These are phyloP conservation scores for Abrus precatorius DNA, from an alignment of 306 rosid species.

Conservation along the genomic window DNA sequence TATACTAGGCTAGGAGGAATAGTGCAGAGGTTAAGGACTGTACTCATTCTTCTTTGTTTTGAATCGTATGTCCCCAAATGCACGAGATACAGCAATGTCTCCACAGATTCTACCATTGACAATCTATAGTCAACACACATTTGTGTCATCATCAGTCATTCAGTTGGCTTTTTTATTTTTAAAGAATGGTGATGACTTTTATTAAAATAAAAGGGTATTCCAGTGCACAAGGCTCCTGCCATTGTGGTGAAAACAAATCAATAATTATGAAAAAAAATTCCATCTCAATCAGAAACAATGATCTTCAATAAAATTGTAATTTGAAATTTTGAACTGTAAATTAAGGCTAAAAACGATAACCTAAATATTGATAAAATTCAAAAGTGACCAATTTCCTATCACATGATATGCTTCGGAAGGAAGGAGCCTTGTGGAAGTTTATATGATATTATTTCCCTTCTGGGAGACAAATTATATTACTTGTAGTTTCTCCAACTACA, in stretches of 20 bases:
- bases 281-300: conserved; percentile 20
- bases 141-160: conserved; percentile 45
- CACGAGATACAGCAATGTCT: conserved; percentile 97
- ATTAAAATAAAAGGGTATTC: neutral
- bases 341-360: conserved; percentile 10
- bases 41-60: conserved; percentile 96
- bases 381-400: conserved; percentile 28
- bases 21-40: conserved; percentile 49
- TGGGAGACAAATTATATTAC: conserved; percentile 25
- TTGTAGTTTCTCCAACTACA: conserved; percentile 3
- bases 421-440: conserved; percentile 15
- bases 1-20: conserved; percentile 39
- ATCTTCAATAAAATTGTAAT: conserved; percentile 13
- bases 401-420: conserved; percentile 10
- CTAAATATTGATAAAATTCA: conserved; percentile 23
- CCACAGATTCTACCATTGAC: conserved; percentile 94
- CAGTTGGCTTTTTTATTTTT: neutral
- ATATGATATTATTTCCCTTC: neutral
- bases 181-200: conserved; percentile 1
- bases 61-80: conserved; percentile 93
- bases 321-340: neutral
- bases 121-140: conserved; percentile 63
- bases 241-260: neutral
- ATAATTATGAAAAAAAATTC: neutral
- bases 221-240: neutral